Evolutionary conservation across 2,329 filamentous ascomycete genomes (phyloP), one percentile per base, ranked within the genome.

Genomic region (Botrytis cinerea): DNA sequence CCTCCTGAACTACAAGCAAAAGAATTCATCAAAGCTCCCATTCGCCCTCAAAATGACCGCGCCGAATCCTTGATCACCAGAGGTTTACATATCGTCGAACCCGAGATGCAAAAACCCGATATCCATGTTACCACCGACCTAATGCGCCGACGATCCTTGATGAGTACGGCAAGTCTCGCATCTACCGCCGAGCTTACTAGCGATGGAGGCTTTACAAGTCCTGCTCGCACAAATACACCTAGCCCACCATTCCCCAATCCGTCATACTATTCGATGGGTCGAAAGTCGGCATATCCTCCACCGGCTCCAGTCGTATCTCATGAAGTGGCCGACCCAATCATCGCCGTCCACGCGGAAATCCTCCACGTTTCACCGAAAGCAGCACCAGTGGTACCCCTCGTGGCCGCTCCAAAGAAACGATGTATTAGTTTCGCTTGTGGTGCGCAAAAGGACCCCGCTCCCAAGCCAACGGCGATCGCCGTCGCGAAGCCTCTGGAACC

Each of bases 161-260:
- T 91, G 81, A 97, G 93, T 85, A 95, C 91, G 80, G 85, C 90
- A 77, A 97, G 94, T 83, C 84, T 92, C 74, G 87, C 71, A 63
- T 97, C 95, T 2, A 97, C 94, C 4, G 93, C 93, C 54, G 95
- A 98, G 77, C 86, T 98, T 73, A 98, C 94, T n/a, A 98, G 95
- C 82, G 96, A 98, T 80, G 96, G 93, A 73, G 95, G 93, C 74
- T 84, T 97, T 74, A 97, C 95, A 28, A 98, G 94, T 79, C 94
- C 95, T 60, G 92, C 93, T n/a, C 87, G 94, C 73, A 93, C 93
- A 51, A 94, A 90, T 81, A 95, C 94, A 0, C 94, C 95, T 0
- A 98, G 95, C 80, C 95, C 96, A 28, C 94, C 94, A n/a, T 86
- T 91, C 4, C 90, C 90, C 7, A 86, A 90, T 28, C 85, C 88